phyloP scores from a whole-genome alignment of 768 basidiomycete genomes.

The Atractiella rhizophila region DNA sequence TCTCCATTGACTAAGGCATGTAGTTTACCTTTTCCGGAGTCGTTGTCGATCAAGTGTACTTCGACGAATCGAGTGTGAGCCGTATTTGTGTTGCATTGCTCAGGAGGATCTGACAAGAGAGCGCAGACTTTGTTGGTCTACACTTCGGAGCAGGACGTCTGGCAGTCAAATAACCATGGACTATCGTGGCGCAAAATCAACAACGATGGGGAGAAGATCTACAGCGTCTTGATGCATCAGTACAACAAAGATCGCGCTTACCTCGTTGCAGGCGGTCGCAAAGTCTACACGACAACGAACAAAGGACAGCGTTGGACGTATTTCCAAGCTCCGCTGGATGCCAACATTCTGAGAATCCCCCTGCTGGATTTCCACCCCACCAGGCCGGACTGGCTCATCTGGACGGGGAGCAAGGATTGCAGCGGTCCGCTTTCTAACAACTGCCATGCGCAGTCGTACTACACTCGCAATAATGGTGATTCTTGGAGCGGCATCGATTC shows the following conservation, averaged over 20 bases:
- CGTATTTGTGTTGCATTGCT: background rate
- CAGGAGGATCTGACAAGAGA: background rate
- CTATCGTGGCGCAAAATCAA: conserved; percentile 56
- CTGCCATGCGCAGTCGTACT: conserved; percentile 53
- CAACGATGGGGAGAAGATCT: conserved; percentile 34
- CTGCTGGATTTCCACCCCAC: conserved; percentile 66
- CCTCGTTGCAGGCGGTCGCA: conserved; percentile 44
- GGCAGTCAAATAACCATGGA: conserved; percentile 90
- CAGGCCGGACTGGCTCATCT: conserved; percentile 56
- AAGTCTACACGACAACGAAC: conserved; percentile 58
- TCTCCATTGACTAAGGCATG: no score
- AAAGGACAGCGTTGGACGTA: conserved; percentile 46
- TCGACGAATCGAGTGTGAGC: conserved; percentile 43
- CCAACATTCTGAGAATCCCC: conserved; percentile 52
- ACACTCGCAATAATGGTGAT: conserved; percentile 50
- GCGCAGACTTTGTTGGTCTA: conserved; percentile 56
- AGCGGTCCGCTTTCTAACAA: conserved; percentile 22
- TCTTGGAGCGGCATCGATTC: conserved; percentile 50
- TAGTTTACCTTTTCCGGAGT: conserved; percentile 41
- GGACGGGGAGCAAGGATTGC: conserved; percentile 58
- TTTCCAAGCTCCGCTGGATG: conserved; percentile 35
- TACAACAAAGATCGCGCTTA: conserved; percentile 61
- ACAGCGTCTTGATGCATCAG: conserved; percentile 66
- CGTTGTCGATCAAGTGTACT: conserved; percentile 60
- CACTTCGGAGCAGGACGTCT: conserved; percentile 47